phyloP scores from a whole-genome alignment of 2,329 filamentous ascomycete genomes.

The Aspergillus awamori region DNA sequence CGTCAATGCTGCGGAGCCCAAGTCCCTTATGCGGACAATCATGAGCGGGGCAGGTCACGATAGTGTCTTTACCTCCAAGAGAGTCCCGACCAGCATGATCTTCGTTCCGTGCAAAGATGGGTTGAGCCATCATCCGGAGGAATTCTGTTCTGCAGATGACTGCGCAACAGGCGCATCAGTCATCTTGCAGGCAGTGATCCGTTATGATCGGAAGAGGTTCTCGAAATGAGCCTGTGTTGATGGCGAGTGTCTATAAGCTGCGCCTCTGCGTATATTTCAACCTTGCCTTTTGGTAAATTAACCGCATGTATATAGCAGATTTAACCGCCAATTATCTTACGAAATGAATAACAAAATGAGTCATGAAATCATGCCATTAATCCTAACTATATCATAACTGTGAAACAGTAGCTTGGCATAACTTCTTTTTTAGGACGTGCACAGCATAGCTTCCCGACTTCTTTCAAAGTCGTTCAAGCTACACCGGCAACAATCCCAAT shows the following conservation, averaged over 20 bases:
- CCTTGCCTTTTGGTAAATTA: no score
- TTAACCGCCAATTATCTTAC: background rate
- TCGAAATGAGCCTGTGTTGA: conserved; percentile 9
- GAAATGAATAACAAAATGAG: background rate
- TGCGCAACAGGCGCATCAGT: conserved; percentile 58
- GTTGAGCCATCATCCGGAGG: conserved; percentile 65
- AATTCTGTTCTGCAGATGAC: conserved; percentile 63
- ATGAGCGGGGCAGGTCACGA: conserved; percentile 68
- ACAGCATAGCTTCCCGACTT: conserved; percentile 31
- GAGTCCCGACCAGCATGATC: conserved; percentile 67
- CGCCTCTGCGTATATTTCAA: background rate
- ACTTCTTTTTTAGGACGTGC: conserved; percentile 29
- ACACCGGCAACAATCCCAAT: conserved; percentile 26
- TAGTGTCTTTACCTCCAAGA: conserved; percentile 62
- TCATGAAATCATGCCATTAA: conserved; percentile 39
- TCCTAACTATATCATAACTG: conserved; percentile 33
- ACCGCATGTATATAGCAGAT: no score
- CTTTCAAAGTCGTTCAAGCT: conserved; percentile 32
- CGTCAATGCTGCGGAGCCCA: conserved; percentile 38
- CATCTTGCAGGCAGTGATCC: conserved; percentile 39
- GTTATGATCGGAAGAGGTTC: conserved; percentile 48
- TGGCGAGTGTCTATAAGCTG: background rate
- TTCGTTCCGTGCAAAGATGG: conserved; percentile 67
- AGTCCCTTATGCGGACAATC: conserved; percentile 55
- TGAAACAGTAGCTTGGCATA: conserved; percentile 27